These are phyloP conservation scores for Pseudoneurospora amorphoporcata DNA, from an alignment of 495 filamentous ascomycete species.

Conservation along the genomic window DNA sequence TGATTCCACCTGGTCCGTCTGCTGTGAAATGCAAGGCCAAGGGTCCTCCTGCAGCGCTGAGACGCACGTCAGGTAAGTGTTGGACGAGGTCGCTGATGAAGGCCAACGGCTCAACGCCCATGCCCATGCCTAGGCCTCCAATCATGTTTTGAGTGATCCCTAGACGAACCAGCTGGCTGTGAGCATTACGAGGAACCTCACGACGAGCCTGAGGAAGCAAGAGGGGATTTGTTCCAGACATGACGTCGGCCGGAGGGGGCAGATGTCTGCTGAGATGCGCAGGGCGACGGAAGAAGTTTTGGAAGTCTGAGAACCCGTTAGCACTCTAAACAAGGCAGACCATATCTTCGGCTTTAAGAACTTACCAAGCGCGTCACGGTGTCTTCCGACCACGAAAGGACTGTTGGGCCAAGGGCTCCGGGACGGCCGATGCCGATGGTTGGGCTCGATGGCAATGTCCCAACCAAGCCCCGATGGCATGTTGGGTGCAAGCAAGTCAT, in stretches of 20 bases:
- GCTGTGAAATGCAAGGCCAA: constrained; percentile 34
- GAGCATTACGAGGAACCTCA: constrained; percentile 15
- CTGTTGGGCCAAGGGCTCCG: constrained; percentile 24
- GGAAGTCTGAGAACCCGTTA: constrained; percentile 27
- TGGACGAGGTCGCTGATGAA: constrained; percentile 34
- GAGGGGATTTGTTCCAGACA: constrained; percentile 57
- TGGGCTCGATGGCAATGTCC: constrained; percentile 33
- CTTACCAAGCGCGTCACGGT: constrained; percentile 30
- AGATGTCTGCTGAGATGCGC: constrained; percentile 14
- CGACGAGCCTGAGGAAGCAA: constrained; percentile 34
- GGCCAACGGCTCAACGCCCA: constrained; percentile 26
- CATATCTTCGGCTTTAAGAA: neutral
- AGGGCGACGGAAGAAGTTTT: constrained; percentile 23
- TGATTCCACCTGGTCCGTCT: constrained; percentile 24
- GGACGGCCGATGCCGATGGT: constrained; percentile 17
- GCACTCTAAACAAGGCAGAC: neutral
- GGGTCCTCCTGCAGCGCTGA: constrained; percentile 15
- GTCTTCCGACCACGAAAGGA: constrained; percentile 35
- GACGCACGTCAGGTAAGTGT: constrained; percentile 6
- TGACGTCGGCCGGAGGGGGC: constrained; percentile 51
- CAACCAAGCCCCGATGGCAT: constrained; percentile 33
- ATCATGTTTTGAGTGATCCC: constrained; percentile 21
- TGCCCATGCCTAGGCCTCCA: neutral
- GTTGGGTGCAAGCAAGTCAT: constrained; percentile 36
- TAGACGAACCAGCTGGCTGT: constrained; percentile 23